Evolutionary conservation across 768 basidiomycete species (phyloP).

Genomic region (Saitozyma podzolica): DNA sequence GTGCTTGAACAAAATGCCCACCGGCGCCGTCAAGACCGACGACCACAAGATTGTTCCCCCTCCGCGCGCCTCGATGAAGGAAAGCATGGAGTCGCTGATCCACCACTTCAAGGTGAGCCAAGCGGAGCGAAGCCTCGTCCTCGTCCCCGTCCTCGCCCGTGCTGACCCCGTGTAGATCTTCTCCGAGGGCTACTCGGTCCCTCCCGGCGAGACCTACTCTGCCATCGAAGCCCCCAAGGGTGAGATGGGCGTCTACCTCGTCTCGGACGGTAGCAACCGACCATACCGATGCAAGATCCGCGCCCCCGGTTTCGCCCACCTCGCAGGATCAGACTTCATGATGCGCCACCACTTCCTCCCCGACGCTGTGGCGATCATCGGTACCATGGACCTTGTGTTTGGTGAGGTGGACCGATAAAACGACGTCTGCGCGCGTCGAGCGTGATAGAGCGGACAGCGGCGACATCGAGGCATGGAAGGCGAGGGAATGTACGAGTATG

Average conservation of each 20-base stretch:
- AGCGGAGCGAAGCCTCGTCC: constrained; percentile 1
- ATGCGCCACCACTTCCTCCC: constrained; percentile 69
- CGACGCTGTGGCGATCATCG: constrained; percentile 94
- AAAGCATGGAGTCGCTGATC: constrained; percentile 96
- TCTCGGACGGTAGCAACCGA: constrained; percentile 93
- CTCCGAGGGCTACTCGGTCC: constrained; percentile 94
- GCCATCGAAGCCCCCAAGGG: constrained; percentile 99
- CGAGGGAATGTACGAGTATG: no score
- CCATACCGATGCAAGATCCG: constrained; percentile 97
- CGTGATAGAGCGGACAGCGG: background rate
- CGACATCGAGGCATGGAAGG: no score
- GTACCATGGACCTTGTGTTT: constrained; percentile 97
- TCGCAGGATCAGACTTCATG: constrained; percentile 97
- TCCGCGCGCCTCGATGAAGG: constrained; percentile 97
- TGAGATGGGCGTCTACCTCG: constrained; percentile 97
- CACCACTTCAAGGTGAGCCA: constrained; percentile 87
- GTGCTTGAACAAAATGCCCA: constrained; percentile 96
- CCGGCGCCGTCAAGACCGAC: constrained; percentile 88
- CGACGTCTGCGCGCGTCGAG: background rate
- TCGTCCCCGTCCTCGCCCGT: background rate
- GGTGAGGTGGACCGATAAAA: constrained; percentile 65
- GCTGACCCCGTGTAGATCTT: constrained; percentile 65
- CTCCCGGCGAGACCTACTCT: constrained; percentile 83
- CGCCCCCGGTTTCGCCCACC: constrained; percentile 92
- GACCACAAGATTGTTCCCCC: constrained; percentile 97